Evolutionary conservation across 2,329 filamentous ascomycete genomes (phyloP), one percentile per base, ranked within the genome.

Genomic region (Pseudonectria foliicola): DNA sequence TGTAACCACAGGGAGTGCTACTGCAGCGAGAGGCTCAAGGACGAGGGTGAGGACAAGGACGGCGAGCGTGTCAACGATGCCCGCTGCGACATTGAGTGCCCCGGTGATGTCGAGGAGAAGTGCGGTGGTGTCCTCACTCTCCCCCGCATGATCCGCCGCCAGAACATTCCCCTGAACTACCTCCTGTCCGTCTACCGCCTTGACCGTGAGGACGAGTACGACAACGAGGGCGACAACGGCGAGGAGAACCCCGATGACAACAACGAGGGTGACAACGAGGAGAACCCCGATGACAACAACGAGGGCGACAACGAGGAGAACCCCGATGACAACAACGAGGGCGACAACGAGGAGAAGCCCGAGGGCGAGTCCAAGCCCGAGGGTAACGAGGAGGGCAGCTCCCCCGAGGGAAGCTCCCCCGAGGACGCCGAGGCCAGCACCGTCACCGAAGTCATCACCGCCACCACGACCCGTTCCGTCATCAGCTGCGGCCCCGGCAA

Each of bases 81-180:
- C 2, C 16, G 37, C 34, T 61, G 57, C 43, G 43, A 52, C 21
- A 48, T 42, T 4, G 3, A 13, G 11, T 60, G 57, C 46, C 55
- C 56, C 13, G 56, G 56, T 5, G 35, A 54, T 4, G 6, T n/a
- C 4, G 0, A 1, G 1, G 29, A 54, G 36, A 28, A 27, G 27
- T 60, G 56, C 25, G 57, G 56, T 45, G 54, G 55, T 18, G 39
- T 40, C 3, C 1, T 12, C 6, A 11, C 33, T 21, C 28, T 15
- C 4, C 18, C 40, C 21, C 46, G 45, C 18, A 23, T 42, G n/a
- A 14, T 32, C 34, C 45, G 48, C 18, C 53, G 52, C 33, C 49
- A 54, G 33, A 15, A 35, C 13, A 11, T 37, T 2, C 23, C 39
- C 23, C 7, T 18, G 0, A 37, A 37, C 24, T 25, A 41, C 7